These are phyloP conservation scores for Endocalyx cinctus DNA, from an alignment of 2,329 filamentous ascomycete species.

Conservation along the genomic window DNA sequence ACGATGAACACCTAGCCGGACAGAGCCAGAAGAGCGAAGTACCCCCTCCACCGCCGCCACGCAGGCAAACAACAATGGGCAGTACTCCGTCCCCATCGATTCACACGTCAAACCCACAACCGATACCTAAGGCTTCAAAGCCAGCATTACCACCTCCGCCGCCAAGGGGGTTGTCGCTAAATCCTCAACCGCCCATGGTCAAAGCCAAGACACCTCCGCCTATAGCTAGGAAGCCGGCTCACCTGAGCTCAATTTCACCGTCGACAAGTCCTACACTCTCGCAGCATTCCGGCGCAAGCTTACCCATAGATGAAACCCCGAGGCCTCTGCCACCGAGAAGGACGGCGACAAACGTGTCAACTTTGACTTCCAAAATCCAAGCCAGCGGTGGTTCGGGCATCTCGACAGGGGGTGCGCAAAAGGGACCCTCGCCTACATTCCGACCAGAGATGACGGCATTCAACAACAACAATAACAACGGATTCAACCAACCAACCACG, in stretches of 20 bases:
- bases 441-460: slow-evolving; percentile 1
- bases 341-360: slow-evolving; percentile 22
- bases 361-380: slow-evolving; percentile 24
- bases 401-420: slow-evolving; percentile 25
- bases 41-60: slow-evolving; percentile 39
- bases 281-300: slow-evolving; percentile 12
- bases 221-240: slow-evolving; percentile 59
- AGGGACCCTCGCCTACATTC: slow-evolving; percentile 8
- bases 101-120: slow-evolving; percentile 32
- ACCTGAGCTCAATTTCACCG: slow-evolving; percentile 37
- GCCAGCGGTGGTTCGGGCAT: slow-evolving; percentile 17
- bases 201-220: slow-evolving; percentile 33
- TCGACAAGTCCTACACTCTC: slow-evolving; percentile 18
- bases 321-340: slow-evolving; percentile 22
- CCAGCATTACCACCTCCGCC: slow-evolving; percentile 8
- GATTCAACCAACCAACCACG: neutral
- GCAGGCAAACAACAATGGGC: slow-evolving; percentile 25
- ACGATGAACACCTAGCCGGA: slow-evolving; percentile 32
- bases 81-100: too few relatives aligned
- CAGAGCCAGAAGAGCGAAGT: slow-evolving; percentile 27
- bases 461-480: too few relatives aligned
- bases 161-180: slow-evolving; percentile 13
- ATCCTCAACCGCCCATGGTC: slow-evolving; percentile 16
- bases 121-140: slow-evolving; percentile 23
- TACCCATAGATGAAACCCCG: slow-evolving; percentile 14